These are phyloP conservation scores for Calonectria honghensis DNA, from an alignment of 2,329 filamentous ascomycete genomes.

Conservation along the genomic window DNA sequence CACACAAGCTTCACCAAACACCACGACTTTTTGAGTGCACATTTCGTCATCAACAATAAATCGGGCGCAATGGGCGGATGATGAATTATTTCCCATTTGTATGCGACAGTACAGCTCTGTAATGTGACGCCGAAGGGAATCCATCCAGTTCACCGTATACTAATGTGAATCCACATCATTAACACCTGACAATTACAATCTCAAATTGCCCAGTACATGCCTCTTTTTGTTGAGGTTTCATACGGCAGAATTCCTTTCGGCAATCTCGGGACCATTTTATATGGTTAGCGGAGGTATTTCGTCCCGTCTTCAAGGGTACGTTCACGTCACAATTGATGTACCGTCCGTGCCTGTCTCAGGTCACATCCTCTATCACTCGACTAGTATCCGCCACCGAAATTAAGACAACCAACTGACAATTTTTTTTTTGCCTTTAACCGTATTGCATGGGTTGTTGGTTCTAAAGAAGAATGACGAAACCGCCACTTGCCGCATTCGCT, in stretches of 20 bases:
- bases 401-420: neutral
- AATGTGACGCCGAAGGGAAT: neutral
- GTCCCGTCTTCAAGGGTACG: neutral
- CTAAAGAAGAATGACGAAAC: neutral
- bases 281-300: neutral
- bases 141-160: neutral
- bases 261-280: neutral
- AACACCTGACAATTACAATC: neutral
- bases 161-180: neutral
- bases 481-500: neutral
- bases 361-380: neutral
- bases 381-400: neutral
- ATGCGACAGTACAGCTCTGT: neutral
- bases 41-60: neutral
- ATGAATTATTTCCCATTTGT: neutral
- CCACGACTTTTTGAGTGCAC: neutral
- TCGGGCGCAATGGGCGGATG: neutral
- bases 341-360: neutral
- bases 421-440: neutral
- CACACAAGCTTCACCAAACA: neutral
- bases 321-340: neutral
- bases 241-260: neutral
- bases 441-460: neutral
- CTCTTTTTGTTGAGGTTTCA: neutral
- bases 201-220: neutral